These are phyloP conservation scores for Hericium coralloides DNA, from an alignment of 768 basidiomycete species.

Conservation along the genomic window DNA sequence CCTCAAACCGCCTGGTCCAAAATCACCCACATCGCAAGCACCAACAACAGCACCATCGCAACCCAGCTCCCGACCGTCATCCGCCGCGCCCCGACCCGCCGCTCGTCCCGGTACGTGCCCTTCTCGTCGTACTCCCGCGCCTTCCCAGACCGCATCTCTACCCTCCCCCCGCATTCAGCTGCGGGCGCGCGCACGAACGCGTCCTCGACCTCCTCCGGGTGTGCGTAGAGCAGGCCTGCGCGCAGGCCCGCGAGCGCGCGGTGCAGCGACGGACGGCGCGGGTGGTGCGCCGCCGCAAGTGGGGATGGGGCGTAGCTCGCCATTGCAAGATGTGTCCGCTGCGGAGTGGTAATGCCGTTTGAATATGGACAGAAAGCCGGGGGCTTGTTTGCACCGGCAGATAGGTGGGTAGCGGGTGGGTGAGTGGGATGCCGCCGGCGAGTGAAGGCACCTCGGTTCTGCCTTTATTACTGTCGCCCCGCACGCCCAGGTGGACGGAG, in stretches of 20 bases:
- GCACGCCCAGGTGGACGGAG: too few relatives aligned
- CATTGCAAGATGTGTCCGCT: too few relatives aligned
- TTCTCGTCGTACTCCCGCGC: not conserved
- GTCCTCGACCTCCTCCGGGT: not conserved
- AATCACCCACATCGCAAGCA: not conserved
- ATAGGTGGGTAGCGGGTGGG: too few relatives aligned
- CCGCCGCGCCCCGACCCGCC: not conserved
- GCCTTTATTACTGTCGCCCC: too few relatives aligned
- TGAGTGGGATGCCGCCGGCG: too few relatives aligned
- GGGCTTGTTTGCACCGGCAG: too few relatives aligned
- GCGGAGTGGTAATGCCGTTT: too few relatives aligned
- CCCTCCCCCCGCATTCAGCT: not conserved
- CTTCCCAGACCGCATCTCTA: not conserved
- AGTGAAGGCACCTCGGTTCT: too few relatives aligned
- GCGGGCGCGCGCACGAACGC: not conserved
- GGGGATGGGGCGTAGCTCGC: too few relatives aligned
- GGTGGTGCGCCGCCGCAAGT: too few relatives aligned
- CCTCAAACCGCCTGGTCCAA: not conserved
- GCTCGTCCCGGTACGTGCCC: not conserved
- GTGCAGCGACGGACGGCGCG: not conserved
- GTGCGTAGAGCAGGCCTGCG: not conserved
- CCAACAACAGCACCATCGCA: not conserved
- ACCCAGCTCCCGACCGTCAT: not conserved
- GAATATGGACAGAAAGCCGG: too few relatives aligned
- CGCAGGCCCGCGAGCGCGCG: not conserved